These are phyloP conservation scores for Chlamydomonas eustigma DNA, from an alignment of 139 green algal genomes.

Conservation along the genomic window DNA sequence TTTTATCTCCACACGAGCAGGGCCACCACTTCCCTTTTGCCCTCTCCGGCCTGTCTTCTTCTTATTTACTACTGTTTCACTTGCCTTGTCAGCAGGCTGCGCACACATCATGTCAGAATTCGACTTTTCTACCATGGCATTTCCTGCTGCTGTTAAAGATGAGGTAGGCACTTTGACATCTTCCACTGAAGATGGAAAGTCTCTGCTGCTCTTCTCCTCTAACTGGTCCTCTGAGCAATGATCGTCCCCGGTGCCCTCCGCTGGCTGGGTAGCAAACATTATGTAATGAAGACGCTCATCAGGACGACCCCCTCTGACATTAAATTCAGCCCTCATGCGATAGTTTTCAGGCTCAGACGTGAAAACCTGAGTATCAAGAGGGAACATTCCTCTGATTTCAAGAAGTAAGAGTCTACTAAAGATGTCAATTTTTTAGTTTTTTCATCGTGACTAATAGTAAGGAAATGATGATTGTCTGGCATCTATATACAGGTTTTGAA, in stretches of 20 bases:
- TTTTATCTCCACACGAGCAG: conserved; percentile 46
- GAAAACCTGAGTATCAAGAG: conserved; percentile 33
- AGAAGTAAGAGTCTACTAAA: too few relatives aligned
- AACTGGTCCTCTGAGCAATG: background rate
- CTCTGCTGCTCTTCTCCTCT: background rate
- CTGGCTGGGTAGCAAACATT: conserved; percentile 26
- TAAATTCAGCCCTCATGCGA: conserved; percentile 59
- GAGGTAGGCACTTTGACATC: background rate
- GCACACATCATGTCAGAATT: background rate
- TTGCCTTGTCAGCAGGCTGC: background rate
- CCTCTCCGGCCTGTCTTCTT: background rate
- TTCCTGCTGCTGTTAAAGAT: background rate
- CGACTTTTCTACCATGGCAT: background rate
- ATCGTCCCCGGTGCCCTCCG: background rate
- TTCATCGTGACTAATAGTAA: too few relatives aligned
- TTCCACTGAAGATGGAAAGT: background rate
- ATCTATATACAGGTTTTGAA: too few relatives aligned
- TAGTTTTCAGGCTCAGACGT: conserved; percentile 46
- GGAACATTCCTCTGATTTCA: too few relatives aligned
- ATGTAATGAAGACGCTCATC: conserved; percentile 13
- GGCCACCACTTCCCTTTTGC: background rate
- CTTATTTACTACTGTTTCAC: background rate
- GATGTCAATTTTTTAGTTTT: too few relatives aligned
- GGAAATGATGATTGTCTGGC: too few relatives aligned
- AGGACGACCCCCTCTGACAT: conserved; percentile 2